A percentile compares a stretch with the other conserved stretches of the same genome.
phyloP scores from a whole-genome alignment of 2,329 filamentous ascomycete genomes.

The Parascedosporium putredinis region DNA sequence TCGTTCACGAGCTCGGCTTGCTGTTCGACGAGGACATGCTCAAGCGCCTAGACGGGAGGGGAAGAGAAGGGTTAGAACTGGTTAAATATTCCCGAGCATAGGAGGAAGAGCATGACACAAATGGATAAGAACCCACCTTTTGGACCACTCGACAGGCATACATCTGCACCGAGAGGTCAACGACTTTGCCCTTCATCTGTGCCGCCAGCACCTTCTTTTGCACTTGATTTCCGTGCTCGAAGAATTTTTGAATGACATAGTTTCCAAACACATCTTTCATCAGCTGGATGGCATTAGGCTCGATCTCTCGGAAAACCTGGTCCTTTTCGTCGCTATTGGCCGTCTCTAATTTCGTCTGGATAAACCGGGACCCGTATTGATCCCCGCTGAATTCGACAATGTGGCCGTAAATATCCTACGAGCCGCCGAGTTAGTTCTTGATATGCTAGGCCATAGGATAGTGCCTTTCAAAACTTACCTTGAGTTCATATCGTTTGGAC shows the following conservation, averaged over 20 bases:
- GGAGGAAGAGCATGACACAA: not conserved
- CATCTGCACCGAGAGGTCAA: constrained; percentile 72
- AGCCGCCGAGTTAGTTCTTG: constrained; percentile 2
- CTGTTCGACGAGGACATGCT: constrained; percentile 85
- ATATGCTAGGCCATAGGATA: not conserved
- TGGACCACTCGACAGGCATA: constrained; percentile 95
- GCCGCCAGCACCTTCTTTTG: constrained; percentile 83
- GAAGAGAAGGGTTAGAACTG: too few relatives aligned
- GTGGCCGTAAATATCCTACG: constrained; percentile 68
- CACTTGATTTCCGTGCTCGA: constrained; percentile 86
- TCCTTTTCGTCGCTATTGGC: constrained; percentile 97
- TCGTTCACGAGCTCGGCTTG: constrained; percentile 77
- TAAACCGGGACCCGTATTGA: constrained; percentile 90
- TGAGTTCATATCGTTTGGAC: constrained; percentile 67
- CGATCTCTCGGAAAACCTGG: constrained; percentile 77
- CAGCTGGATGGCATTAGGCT: constrained; percentile 71
- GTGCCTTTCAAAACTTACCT: constrained; percentile 32
- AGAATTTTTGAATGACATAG: constrained; percentile 96
- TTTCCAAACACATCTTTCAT: constrained; percentile 98
- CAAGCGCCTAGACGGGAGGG: constrained; percentile 54
- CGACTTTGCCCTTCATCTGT: constrained; percentile 78
- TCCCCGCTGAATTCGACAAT: constrained; percentile 94
- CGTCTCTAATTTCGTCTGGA: constrained; percentile 82
- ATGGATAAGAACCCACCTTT: constrained; percentile 48
- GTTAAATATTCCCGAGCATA: not conserved